Evolutionary conservation across 2,329 filamentous ascomycete species (phyloP), one percentile per base, ranked within the genome.

Genomic region (Bipolaris oryzae): DNA sequence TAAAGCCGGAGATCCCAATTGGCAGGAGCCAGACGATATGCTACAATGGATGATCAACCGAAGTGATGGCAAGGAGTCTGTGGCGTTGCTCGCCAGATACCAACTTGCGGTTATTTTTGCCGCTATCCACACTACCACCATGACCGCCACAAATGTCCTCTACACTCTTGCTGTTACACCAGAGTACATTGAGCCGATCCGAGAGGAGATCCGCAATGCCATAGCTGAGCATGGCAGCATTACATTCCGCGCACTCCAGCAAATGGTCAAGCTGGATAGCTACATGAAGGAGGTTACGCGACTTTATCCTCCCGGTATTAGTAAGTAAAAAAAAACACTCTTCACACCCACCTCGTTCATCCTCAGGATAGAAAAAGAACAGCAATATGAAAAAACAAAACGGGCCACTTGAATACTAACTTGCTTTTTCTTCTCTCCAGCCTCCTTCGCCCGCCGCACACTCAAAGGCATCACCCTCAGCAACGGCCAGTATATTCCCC

Each of bases 381-480:
- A n/a, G 5, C 3, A 7, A n/a, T n/a, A 1, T 5, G 3, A 16
- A 31, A 13, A 3, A 21, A 25, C 15, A 7, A 43, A 7, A 21
- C 25, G 20, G 3, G 7, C 5, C 2, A 7, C 21, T 25, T 16
- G n/a, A 18, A 20, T 11, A 18, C 42, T 44, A 31, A 44, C 21
- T 9, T 23, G 3, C 15, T 15, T n/a, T 23, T 4, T 23, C 15
- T 44, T 15, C 25, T 44, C 42, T 16, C 9, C 35, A 69, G 67
- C 75, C 1, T 79, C 82, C 2, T 85, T 85, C 69, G 68, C 70
- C 21, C 81, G 83, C 56, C 82, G 81, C 60, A 82, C 84, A 9
- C 71, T 82, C 34, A 77, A 80, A 61, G 75, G 80, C 3, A 78
- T 86, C 62, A 79, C 78, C 2, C 80, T 85, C 1, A 84, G 82